A percentile compares a stretch with the other conserved stretches of the same genome.
Conservation (phyloP, 2,329 filamentous ascomycete genomes). For the Keithomyces neogunnii region DNA sequence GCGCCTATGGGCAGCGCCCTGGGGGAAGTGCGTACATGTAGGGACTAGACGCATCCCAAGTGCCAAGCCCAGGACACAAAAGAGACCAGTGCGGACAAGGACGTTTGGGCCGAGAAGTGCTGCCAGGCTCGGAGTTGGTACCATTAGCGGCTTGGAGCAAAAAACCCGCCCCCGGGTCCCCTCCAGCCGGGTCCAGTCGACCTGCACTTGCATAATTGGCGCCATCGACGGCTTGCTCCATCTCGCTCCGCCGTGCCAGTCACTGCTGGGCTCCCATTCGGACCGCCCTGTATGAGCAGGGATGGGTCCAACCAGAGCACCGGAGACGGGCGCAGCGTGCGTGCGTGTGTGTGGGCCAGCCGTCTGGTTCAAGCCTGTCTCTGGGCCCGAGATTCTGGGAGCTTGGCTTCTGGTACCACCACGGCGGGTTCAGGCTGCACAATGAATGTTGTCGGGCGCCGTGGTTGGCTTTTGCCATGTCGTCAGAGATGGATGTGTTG, state of each 20-base stretch:
- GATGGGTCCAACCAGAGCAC: conserved; percentile 6
- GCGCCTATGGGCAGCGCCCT: background rate
- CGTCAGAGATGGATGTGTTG: conserved; percentile 1
- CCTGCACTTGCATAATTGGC: background rate
- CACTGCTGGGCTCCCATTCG: background rate
- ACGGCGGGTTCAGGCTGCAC: too few relatives aligned
- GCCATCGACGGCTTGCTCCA: background rate
- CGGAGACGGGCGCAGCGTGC: conserved; percentile 17
- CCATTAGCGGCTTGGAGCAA: too few relatives aligned
- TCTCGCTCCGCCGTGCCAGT: background rate
- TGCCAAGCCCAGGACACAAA: background rate
- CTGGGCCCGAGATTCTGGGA: conserved; percentile 6
- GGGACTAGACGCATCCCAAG: background rate
- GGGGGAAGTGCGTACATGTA: background rate
- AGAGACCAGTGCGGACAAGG: too few relatives aligned
- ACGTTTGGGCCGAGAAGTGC: too few relatives aligned
- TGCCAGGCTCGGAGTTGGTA: too few relatives aligned
- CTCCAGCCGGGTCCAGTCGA: background rate
- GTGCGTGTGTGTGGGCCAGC: conserved; percentile 1
- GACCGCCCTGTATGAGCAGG: conserved; percentile 2
- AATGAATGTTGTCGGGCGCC: background rate
- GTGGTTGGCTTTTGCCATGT: background rate
- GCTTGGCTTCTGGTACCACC: background rate
- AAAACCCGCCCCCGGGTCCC: background rate
- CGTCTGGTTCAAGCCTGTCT: background rate